A percentile compares a stretch with the other conserved stretches of the same genome.
Conservation (phyloP, 176 grass and related monocot species). For the Typha latifolia region DNA sequence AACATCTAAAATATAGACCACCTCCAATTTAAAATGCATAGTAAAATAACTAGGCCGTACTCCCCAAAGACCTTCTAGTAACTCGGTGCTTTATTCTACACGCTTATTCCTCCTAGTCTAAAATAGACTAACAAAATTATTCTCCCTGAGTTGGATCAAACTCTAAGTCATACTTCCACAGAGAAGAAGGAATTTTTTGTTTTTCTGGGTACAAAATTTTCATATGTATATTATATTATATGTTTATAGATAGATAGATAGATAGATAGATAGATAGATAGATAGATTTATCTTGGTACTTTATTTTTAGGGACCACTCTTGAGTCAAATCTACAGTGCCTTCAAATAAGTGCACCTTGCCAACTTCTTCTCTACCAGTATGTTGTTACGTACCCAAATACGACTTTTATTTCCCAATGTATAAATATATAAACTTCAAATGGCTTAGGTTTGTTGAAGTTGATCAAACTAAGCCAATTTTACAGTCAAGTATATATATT, state of each 20-base stretch:
- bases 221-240: too few species aligned
- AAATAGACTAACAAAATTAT: too few species aligned
- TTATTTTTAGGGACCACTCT: not conserved
- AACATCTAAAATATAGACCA: too few species aligned
- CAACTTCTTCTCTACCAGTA: conserved; percentile 3
- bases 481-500: not conserved
- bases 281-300: not conserved
- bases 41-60: too few species aligned
- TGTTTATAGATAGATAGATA: too few species aligned
- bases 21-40: too few species aligned
- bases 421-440: not conserved
- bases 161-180: not conserved
- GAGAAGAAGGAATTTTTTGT: not conserved
- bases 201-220: too few species aligned
- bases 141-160: not conserved
- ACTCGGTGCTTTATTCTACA: too few species aligned
- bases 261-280: too few species aligned
- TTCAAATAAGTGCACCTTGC: conserved; percentile 7
- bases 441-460: not conserved
- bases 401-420: not conserved
- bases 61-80: too few species aligned
- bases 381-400: not conserved
- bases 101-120: too few species aligned
- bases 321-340: conserved; percentile 19
- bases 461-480: not conserved